Evolutionary conservation across 2,329 filamentous ascomycete species (phyloP), one percentile per base, ranked within the genome.

Genomic region (Fusarium sp.): DNA sequence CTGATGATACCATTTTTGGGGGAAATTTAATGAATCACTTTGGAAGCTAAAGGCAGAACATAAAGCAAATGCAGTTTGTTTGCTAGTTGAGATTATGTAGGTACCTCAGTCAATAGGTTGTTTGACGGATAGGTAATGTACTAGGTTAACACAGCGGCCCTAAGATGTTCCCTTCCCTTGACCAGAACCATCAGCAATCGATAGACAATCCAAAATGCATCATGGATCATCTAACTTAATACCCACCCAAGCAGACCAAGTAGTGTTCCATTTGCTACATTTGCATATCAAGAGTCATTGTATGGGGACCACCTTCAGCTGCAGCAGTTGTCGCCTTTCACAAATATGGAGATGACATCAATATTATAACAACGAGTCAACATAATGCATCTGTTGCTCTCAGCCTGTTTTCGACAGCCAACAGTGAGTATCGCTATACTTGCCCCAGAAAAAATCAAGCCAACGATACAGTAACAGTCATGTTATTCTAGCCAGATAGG

Each of bases 351-450:
- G 51, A 42, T 48, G 63, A 24, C 47, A 42, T 64, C 28, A 24
- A 62, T 13, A 63, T 30, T 14, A 22, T 44, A 38, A 24, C 34
- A 14, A n/a, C 34, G 17, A 62, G 52, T 15, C 39, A 57, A 60
- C 13, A 74, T 52, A 36, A 41, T 62, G 18, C 15, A 18, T 20
- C 55, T 10, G 10, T 51, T 30, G 42, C 50, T 36, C 18, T 68
- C n/a, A 17, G 36, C 28, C 18, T 65, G 47, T 38, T 45, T 39
- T 12, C 38, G 11, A 47, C 55, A 42, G 13, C 45, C 60, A 34
- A 48, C 38, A n/a, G 73, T 71, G 62, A 68, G 63, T 28, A 32
- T 48, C 6, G n/a, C 22, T 32, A 18, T 67, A 24, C 13, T 42
- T 32, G 8, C 4, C 17, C 42, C 11, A 50, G 7, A 22, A 32